Conservation (phyloP, 1,284 basidiomycete species). For the Moesziomyces globuligerus region DNA sequence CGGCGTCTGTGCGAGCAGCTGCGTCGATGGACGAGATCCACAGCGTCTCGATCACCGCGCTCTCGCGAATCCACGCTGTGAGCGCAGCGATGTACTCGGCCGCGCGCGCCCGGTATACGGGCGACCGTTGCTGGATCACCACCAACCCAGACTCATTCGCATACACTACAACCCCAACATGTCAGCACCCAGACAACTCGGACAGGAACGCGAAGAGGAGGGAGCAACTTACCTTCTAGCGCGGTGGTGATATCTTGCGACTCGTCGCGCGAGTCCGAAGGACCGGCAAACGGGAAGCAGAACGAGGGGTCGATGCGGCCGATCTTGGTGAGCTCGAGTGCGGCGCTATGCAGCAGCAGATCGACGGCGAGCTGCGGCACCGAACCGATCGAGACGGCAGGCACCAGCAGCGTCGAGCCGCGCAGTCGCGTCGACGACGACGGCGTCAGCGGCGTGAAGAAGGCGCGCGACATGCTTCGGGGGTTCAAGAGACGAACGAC, state of each 20-base stretch:
- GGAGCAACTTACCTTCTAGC: conserved; percentile 19
- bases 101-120: conserved; percentile 44
- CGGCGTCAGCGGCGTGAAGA: conserved; percentile 20
- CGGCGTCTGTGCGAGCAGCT: conserved; percentile 48
- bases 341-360: conserved; percentile 46
- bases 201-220: neutral
- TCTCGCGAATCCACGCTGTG: conserved; percentile 10
- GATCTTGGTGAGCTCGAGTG: conserved; percentile 38
- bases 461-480: conserved; percentile 18
- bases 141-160: conserved; percentile 10
- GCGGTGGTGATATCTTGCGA: conserved; percentile 21
- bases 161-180: neutral
- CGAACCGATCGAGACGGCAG: conserved; percentile 56
- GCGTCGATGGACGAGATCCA: conserved; percentile 52
- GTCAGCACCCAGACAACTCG: neutral
- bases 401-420: conserved; percentile 53
- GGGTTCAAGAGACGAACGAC: neutral
- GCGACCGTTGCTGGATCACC: conserved; percentile 58
- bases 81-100: conserved; percentile 24
- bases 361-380: conserved; percentile 59
- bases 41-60: conserved; percentile 6
- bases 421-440: conserved; percentile 3
- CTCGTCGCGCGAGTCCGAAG: conserved; percentile 26
- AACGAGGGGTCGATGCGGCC: conserved; percentile 45
- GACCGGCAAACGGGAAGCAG: conserved; percentile 57